Evolutionary conservation across 768 basidiomycete genomes (phyloP), one percentile per base, ranked within the genome.

Genomic region (Auriculariales sp.): DNA sequence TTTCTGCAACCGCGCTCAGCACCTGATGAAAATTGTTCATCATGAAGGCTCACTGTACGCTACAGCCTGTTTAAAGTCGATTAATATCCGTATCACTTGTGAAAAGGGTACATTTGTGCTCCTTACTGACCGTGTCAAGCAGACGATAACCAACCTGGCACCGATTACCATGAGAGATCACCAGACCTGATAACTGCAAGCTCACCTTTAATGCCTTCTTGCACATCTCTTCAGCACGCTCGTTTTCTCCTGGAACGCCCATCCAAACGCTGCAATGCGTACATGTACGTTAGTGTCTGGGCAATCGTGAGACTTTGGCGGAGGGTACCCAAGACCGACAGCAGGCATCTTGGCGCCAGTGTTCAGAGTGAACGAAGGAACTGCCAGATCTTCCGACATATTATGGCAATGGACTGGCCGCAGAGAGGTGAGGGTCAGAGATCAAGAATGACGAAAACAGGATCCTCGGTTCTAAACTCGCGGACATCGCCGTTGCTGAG

Each of bases 341-440:
- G 76, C 77, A 58, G 85, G 84, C 72, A 91, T 89, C 57, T 74
- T 68, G 47, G 75, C 75, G 25, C 85, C 83, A 25, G 80, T 87
- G 70, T 85, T 87, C 56, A 89, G 77, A 53, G 72, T 81, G 45
- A 79, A 67, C 27, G 64, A 61, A 35, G 55, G n/a, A n/a, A n/a
- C n/a, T n/a, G n/a, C n/a, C n/a, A n/a, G n/a, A n/a, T n/a, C n/a
- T n/a, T n/a, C n/a, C n/a, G n/a, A n/a, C n/a, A n/a, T n/a, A n/a
- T n/a, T n/a, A n/a, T n/a, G n/a, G n/a, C n/a, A n/a, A n/a, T n/a
- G n/a, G n/a, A n/a, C n/a, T n/a, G n/a, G n/a, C n/a, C n/a, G n/a
- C n/a, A n/a, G n/a, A n/a, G n/a, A n/a, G n/a, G n/a, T n/a, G n/a
- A n/a, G n/a, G n/a, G n/a, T n/a, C n/a, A n/a, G n/a, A n/a, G n/a